A percentile compares a stretch with the other conserved stretches of the same genome.
phyloP scores from a whole-genome alignment of 176 grass and related monocot genomes.

The Poa annua region DNA sequence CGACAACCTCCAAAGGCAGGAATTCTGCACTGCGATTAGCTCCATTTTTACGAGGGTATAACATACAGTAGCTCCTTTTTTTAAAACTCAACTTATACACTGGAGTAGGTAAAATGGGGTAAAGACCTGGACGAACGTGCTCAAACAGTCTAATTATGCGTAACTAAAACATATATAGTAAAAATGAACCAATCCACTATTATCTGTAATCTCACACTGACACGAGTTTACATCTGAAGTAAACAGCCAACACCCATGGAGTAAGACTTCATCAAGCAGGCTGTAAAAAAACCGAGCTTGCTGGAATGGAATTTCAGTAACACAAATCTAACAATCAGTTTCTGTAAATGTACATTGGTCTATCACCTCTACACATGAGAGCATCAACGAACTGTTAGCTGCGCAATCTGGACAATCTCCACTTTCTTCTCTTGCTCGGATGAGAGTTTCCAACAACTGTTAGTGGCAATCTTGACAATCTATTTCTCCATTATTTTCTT shows the following conservation, averaged over 20 bases:
- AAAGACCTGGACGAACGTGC: neutral
- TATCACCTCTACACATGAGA: conserved; percentile 43
- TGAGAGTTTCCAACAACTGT: conserved; percentile 39
- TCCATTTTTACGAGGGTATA: neutral
- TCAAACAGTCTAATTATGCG: neutral
- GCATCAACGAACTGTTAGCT: conserved; percentile 38
- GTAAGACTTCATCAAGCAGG: conserved; percentile 53
- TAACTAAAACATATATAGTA: neutral
- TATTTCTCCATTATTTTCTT: conserved; percentile 41
- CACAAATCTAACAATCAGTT: conserved; percentile 48
- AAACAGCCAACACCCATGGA: conserved; percentile 31
- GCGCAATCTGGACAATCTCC: conserved; percentile 7
- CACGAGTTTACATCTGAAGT: conserved; percentile 16
- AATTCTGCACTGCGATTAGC: neutral
- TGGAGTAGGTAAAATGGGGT: neutral
- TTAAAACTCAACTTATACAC: no score
- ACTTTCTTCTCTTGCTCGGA: conserved; percentile 1
- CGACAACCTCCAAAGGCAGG: neutral
- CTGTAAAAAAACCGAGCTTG: conserved; percentile 56
- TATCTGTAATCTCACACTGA: conserved; percentile 11
- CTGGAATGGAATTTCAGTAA: conserved; percentile 41
- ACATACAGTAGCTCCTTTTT: neutral
- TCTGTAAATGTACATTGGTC: conserved; percentile 56
- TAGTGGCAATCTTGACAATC: conserved; percentile 32
- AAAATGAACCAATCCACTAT: neutral